Base-by-base conservation (phyloP, 2,329 filamentous ascomycete genomes). In the Scorias spongiosa region DNA sequence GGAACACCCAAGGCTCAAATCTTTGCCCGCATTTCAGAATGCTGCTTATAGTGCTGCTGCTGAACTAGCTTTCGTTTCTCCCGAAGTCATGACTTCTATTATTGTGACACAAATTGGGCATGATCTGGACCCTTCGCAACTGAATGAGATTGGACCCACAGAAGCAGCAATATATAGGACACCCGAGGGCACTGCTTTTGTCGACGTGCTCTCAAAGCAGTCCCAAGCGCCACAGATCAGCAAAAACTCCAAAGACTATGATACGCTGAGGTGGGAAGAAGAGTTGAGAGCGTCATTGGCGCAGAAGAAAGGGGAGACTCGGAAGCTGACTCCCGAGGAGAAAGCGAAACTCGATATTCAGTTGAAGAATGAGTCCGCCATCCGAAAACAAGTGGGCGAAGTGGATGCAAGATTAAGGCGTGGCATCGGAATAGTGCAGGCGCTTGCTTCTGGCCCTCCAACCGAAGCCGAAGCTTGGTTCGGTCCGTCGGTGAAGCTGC, bases 211-310 rank as follows among this genome's bases (percentile, higher is more conserved):
- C 5, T 84, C 82, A 29, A 88, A 85, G 58, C 93, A 93, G 59
- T 69, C 78, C 1, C 76, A 78, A 46, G 76, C 76, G 48, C 68
- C 71, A 32, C 66, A 81, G 2, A 78, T 86, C 2, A 81, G 87
- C 64, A 96, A 94, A 66, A 94, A 86, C 55, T 81, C 78, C 41
- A 95, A 93, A 61, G 91, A 96, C 59, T 94, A 95, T 55, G 86
- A 98, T 54, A 93, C 86, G 1, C 65, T 95, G 36, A 95, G 94
- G 63, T 98, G 93, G 91, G 91, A 98, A 63, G 83, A 89, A 60
- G 91, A 98, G 50, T 71, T 98, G 7, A 75, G 88, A 45, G 74
- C 78, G 34, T 86, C 95, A 54, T 66, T 98, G 36, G 87, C 88
- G n/a, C 74, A 84, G 58, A 98, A 96, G 69, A 94, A 89, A 62